A percentile compares a stretch with the other conserved stretches of the same genome.
These are phyloP conservation scores for Penicillium flavigenum DNA, from an alignment of 495 filamentous ascomycete species.

Conservation along the genomic window DNA sequence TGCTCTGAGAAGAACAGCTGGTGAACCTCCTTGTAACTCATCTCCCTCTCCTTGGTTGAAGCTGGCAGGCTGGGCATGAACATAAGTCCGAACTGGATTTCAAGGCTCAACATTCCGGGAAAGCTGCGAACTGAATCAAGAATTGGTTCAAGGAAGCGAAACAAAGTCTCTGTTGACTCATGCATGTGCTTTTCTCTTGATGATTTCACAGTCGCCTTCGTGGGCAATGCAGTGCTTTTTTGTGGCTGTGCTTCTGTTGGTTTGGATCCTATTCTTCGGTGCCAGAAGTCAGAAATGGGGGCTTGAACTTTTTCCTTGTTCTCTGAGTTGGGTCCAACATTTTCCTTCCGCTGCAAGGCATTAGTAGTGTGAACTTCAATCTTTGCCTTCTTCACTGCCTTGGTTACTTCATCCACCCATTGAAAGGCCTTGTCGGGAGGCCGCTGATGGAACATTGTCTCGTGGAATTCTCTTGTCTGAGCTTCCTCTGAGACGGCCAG, in stretches of 20 bases:
- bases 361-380: not conserved
- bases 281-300: not conserved
- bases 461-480: not conserved
- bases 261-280: not conserved
- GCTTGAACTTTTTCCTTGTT: not conserved
- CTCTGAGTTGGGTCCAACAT: not conserved
- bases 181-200: slow-evolving; percentile 2
- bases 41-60: slow-evolving; percentile 20
- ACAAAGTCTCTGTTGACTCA: slow-evolving; percentile 19
- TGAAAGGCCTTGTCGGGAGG: not conserved
- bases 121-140: slow-evolving; percentile 31
- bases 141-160: slow-evolving; percentile 22
- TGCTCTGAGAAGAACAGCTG: not conserved
- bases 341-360: not conserved
- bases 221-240: not conserved
- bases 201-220: not conserved
- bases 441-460: slow-evolving; percentile 5
- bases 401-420: not conserved
- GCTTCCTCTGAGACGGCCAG: not conserved
- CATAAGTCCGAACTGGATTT: slow-evolving; percentile 40
- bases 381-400: not conserved
- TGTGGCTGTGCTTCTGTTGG: not conserved
- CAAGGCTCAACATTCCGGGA: slow-evolving; percentile 33
- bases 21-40: slow-evolving; percentile 6
- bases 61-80: slow-evolving; percentile 22